Percentiles rank a stretch among this genome's conserved stretches.
These are phyloP conservation scores for Lentinula detonsa DNA, from an alignment of 768 basidiomycete species.

Conservation along the genomic window DNA sequence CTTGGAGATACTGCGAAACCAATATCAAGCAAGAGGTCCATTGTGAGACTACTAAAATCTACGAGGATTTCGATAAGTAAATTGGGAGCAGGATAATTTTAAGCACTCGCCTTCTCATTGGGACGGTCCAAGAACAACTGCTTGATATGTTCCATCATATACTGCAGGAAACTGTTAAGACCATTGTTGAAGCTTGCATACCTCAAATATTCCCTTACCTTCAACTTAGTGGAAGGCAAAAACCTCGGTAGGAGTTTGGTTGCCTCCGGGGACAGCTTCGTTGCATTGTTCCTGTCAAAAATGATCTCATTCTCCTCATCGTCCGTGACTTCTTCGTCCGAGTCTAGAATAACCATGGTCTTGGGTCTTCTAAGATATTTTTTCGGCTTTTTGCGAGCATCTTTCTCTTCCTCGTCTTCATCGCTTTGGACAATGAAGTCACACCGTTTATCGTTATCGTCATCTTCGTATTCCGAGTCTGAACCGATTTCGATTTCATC, in stretches of 20 bases:
- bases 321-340: constrained; percentile 30
- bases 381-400: constrained; percentile 30
- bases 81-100: background rate
- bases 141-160: constrained; percentile 53
- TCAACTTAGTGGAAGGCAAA: constrained; percentile 72
- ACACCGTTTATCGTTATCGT: constrained; percentile 33
- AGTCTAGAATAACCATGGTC: constrained; percentile 34
- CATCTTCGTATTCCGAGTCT: constrained; percentile 19
- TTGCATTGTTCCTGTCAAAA: constrained; percentile 26
- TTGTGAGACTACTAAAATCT: constrained; percentile 65
- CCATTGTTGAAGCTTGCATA: background rate
- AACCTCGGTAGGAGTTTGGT: constrained; percentile 48
- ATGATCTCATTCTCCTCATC: constrained; percentile 36
- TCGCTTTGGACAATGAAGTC: constrained; percentile 49
- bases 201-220: constrained; percentile 28
- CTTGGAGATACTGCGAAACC: constrained; percentile 55
- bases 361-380: constrained; percentile 31
- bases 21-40: constrained; percentile 65
- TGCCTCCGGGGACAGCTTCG: constrained; percentile 22
- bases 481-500: constrained; percentile 20
- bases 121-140: constrained; percentile 40
- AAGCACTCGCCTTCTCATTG: constrained; percentile 49
- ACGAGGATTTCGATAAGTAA: constrained; percentile 8
- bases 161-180: constrained; percentile 20
- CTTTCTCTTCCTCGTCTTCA: constrained; percentile 52